Percentiles rank a stretch among this genome's conserved stretches.
These are phyloP conservation scores for Fusarium phyllophilum DNA, from an alignment of 2,329 filamentous ascomycete genomes.

Conservation along the genomic window DNA sequence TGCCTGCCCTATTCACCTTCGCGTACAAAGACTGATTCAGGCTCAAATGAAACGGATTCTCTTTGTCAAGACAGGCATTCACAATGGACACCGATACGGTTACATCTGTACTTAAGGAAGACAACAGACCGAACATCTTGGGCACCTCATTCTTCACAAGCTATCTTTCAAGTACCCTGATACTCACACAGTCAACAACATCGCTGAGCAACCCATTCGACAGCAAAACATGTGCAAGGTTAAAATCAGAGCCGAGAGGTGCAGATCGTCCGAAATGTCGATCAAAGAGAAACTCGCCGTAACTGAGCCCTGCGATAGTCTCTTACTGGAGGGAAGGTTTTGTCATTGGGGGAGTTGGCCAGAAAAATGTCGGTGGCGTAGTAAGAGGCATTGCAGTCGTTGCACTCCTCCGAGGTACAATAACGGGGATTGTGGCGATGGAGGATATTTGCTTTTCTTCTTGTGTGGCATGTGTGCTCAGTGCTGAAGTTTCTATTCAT, in stretches of 20 bases:
- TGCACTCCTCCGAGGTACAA: background rate
- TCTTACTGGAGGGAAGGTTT: background rate
- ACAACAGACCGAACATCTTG: fast-evolving
- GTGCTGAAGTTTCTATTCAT: background rate
- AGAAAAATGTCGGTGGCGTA: background rate
- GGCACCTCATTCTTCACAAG: fast-evolving
- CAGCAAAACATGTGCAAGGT: background rate
- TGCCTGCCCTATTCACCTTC: fast-evolving
- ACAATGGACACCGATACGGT: fast-evolving
- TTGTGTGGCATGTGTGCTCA: background rate
- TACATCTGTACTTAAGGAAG: background rate
- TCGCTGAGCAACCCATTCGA: background rate
- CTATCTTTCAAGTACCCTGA: background rate
- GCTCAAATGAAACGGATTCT: fast-evolving
- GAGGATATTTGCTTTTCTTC: background rate
- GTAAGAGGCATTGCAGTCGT: background rate
- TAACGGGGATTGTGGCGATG: fast-evolving
- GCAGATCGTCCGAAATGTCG: background rate
- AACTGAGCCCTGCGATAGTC: too few species aligned
- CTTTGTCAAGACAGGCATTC: fast-evolving
- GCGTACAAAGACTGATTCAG: background rate
- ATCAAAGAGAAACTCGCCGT: background rate
- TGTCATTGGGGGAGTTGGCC: background rate
- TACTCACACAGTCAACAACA: background rate
- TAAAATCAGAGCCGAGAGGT: background rate